phyloP scores from a whole-genome alignment of 116 monocot genomes.

The Iris pallida region DNA sequence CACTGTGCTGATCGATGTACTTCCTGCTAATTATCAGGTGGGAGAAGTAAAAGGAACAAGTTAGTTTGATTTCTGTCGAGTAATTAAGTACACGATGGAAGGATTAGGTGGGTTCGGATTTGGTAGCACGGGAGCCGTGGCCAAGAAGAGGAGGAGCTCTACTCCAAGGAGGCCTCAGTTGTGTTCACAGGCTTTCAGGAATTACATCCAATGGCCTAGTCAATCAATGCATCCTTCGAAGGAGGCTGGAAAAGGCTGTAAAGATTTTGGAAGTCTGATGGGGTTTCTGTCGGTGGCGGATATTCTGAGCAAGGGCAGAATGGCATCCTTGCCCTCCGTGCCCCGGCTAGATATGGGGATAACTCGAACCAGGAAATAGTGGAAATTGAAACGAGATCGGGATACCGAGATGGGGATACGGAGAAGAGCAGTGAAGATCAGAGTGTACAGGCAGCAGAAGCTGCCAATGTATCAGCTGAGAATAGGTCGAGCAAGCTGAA shows the following conservation, averaged over 20 bases:
- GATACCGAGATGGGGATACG: constrained; percentile 11
- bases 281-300: constrained; percentile 7
- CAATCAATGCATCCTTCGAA: constrained; percentile 41
- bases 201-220: constrained; percentile 23
- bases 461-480: constrained; percentile 25
- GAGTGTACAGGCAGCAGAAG: constrained; percentile 4
- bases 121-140: constrained; percentile 7
- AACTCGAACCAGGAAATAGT: constrained; percentile 10
- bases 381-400: too few species aligned
- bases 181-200: constrained; percentile 29
- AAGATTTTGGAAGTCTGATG: constrained; percentile 20
- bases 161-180: constrained; percentile 46
- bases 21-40: too few species aligned
- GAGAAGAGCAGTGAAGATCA: constrained; percentile 14
- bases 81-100: constrained; percentile 33
- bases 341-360: constrained; percentile 7
- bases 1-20: too few species aligned
- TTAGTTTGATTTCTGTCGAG: too few species aligned
- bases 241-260: constrained; percentile 17
- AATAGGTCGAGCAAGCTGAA: constrained; percentile 76
- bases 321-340: background rate
- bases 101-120: constrained; percentile 40
- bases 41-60: too few species aligned
- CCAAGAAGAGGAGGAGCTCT: constrained; percentile 44
- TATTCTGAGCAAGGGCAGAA: constrained; percentile 12